These are phyloP conservation scores for Colletotrichum tropicale DNA, from an alignment of 2,329 filamentous ascomycete species.

Conservation along the genomic window DNA sequence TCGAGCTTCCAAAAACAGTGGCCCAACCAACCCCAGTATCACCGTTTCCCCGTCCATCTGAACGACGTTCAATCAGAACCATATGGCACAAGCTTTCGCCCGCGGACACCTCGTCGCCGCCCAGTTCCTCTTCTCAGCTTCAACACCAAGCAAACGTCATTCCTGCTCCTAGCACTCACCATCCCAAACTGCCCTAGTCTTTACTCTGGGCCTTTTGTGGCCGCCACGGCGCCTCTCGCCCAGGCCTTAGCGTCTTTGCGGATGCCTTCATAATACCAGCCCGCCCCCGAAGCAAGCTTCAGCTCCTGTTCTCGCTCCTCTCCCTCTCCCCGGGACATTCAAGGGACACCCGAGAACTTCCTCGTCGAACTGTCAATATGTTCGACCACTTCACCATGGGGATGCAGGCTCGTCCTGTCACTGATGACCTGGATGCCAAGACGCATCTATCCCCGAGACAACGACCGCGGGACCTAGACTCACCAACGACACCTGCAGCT, in stretches of 20 bases:
- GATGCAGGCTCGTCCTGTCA: neutral
- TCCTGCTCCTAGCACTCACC: neutral
- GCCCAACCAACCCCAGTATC: neutral
- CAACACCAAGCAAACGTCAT: conserved; percentile 4
- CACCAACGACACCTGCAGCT: neutral
- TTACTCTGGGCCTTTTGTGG: conserved; percentile 11
- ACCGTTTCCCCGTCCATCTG: neutral
- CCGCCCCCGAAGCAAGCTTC: neutral
- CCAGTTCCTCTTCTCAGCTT: neutral
- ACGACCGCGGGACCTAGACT: neutral
- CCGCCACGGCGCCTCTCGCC: conserved; percentile 2
- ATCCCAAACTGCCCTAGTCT: neutral
- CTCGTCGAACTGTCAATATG: neutral
- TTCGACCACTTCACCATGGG: conserved; percentile 14
- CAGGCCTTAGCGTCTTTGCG: conserved; percentile 1
- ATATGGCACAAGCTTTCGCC: neutral
- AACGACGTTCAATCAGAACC: neutral
- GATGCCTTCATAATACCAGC: conserved; percentile 19
- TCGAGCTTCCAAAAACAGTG: neutral
- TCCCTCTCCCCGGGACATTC: neutral
- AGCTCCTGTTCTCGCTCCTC: neutral
- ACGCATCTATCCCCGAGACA: conserved; percentile 7
- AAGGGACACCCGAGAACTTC: neutral
- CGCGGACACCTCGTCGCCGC: neutral
- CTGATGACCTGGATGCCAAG: neutral